These are phyloP conservation scores for Dipodascus geniculatus DNA, from an alignment of 805 yeast species.

Conservation along the genomic window DNA sequence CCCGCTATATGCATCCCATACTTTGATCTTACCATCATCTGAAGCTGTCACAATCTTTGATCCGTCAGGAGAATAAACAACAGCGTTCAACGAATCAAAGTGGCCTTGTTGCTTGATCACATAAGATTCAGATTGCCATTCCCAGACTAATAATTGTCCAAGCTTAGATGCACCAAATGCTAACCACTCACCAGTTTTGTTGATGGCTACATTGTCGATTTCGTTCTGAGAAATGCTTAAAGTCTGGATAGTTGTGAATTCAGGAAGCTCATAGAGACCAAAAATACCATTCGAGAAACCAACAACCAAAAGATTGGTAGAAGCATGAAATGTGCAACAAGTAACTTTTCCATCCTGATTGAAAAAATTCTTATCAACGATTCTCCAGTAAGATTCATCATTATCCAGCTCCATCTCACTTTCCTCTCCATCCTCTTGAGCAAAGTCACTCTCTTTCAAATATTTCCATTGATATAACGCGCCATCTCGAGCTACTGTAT, in stretches of 20 bases:
- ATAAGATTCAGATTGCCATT: conserved; percentile 97
- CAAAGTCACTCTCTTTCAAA: conserved; percentile 34
- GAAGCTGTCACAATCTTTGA: conserved; percentile 84
- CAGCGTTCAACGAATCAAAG: conserved; percentile 75
- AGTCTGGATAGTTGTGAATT: conserved; percentile 69
- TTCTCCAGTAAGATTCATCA: conserved; percentile 53
- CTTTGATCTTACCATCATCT: conserved; percentile 92
- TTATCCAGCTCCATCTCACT: conserved; percentile 16
- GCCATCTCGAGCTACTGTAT: conserved; percentile 89
- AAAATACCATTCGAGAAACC: conserved; percentile 89
- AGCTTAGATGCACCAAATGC: conserved; percentile 84
- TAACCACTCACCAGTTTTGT: conserved; percentile 88
- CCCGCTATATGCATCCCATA: conserved; percentile 91
- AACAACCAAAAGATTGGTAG: conserved; percentile 60
- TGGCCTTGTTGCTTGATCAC: conserved; percentile 95
- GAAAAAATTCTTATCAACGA: conserved; percentile 65
- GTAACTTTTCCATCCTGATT: conserved; percentile 58
- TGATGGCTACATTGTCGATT: conserved; percentile 70
- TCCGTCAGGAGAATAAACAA: conserved; percentile 92
- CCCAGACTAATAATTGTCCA: conserved; percentile 94
- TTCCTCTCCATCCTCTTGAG: conserved; percentile 24
- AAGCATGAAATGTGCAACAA: conserved; percentile 76
- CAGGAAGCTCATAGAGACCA: conserved; percentile 78
- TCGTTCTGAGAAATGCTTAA: conserved; percentile 86
- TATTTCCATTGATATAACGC: conserved; percentile 91